phyloP scores from a whole-genome alignment of 768 basidiomycete species.

The Guyanaporus albipodus region DNA sequence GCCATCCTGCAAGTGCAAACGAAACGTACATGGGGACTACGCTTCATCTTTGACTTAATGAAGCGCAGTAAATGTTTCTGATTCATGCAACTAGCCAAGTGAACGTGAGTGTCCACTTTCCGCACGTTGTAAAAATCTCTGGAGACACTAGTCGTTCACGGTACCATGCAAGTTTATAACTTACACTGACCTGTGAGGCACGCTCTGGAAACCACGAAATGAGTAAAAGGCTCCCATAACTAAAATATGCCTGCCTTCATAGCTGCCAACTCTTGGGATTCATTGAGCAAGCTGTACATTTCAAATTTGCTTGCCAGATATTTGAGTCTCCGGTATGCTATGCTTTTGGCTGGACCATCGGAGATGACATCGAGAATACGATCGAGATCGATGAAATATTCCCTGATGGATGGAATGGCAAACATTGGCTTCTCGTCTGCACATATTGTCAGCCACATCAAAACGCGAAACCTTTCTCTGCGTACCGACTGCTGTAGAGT shows the following conservation, averaged over 20 bases:
- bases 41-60: conserved; percentile 98
- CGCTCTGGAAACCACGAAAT: conserved; percentile 20
- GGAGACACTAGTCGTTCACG: conserved; percentile 7
- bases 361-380: conserved; percentile 86
- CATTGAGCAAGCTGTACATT: conserved; percentile 89
- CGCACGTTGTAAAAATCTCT: conserved; percentile 98
- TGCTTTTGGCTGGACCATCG: conserved; percentile 94
- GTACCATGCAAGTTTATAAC: not conserved
- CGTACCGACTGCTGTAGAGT: conserved; percentile 33
- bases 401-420: conserved; percentile 79
- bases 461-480: not conserved
- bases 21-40: conserved; percentile 61
- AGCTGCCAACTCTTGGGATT: conserved; percentile 88
- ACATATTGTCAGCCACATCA: not conserved
- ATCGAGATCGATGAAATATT: conserved; percentile 96
- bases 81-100: conserved; percentile 99
- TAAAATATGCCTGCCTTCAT: conserved; percentile 72
- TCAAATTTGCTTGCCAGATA: conserved; percentile 93
- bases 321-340: conserved; percentile 87
- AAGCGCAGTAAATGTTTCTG: conserved; percentile 98
- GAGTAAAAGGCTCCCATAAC: not conserved
- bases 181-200: conserved; percentile 28
- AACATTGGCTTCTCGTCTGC: conserved; percentile 56
- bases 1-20: not conserved
- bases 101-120: conserved; percentile 98